Conservation (phyloP, 352 stramenopile species). For the Elongisporangium senticosum region DNA sequence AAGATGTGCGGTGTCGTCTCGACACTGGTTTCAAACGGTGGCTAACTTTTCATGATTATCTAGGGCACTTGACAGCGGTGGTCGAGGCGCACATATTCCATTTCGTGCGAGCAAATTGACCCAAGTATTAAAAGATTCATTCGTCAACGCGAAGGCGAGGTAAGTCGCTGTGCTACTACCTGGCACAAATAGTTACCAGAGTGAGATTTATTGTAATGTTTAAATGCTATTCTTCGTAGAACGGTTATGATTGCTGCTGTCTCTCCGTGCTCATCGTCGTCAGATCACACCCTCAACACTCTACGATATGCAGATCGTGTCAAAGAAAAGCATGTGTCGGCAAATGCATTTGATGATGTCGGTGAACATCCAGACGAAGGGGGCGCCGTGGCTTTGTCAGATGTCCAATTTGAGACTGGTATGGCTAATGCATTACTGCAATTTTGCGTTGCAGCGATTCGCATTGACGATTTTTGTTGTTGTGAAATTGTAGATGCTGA, state of each 20-base stretch:
- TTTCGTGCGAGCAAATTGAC: slow-evolving; percentile 96
- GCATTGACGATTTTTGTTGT: not conserved
- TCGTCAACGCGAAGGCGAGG: slow-evolving; percentile 91
- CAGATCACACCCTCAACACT: slow-evolving; percentile 97
- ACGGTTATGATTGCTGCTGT: slow-evolving; percentile 97
- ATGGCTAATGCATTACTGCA: not conserved
- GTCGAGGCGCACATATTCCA: slow-evolving; percentile 88
- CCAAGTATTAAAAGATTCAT: slow-evolving; percentile 97
- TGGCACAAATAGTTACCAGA: not conserved
- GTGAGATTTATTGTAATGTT: not conserved
- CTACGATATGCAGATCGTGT: slow-evolving; percentile 96
- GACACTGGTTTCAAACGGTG: not conserved
- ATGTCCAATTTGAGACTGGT: slow-evolving; percentile 63
- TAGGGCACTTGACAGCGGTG: slow-evolving; percentile 88
- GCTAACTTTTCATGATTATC: slow-evolving; percentile 1
- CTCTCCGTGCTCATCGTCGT: slow-evolving; percentile 89
- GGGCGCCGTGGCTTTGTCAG: slow-evolving; percentile 38
- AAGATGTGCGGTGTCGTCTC: not conserved
- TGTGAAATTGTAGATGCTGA: not conserved
- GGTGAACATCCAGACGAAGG: slow-evolving; percentile 10
- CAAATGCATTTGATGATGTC: slow-evolving; percentile 55
- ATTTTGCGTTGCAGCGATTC: not conserved
- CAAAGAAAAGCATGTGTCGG: slow-evolving; percentile 91
- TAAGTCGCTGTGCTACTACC: slow-evolving; percentile 7
- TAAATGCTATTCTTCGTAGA: slow-evolving; percentile 15